Evolutionary conservation across 768 basidiomycete species (phyloP).

Genomic region (Pleurotus djamor): DNA sequence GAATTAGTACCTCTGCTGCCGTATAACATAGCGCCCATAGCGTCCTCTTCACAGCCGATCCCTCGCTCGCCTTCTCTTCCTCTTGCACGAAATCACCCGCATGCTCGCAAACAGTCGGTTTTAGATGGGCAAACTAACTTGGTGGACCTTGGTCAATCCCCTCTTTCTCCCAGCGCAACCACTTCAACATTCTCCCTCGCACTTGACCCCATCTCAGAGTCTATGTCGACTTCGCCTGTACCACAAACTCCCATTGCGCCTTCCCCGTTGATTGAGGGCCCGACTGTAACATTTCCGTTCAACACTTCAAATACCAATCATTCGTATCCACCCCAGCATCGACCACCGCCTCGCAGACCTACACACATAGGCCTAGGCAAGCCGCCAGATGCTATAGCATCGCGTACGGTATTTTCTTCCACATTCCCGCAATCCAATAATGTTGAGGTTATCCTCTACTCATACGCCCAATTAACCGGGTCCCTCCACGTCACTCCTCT

Average conservation of each 20-base stretch:
- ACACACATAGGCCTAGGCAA: constrained; percentile 48
- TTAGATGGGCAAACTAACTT: constrained; percentile 44
- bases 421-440: constrained; percentile 45
- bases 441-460: constrained; percentile 76
- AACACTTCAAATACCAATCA: constrained; percentile 8
- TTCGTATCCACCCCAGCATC: constrained; percentile 10
- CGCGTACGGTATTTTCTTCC: constrained; percentile 40
- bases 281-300: constrained; percentile 18
- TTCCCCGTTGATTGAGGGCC: constrained; percentile 12
- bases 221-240: constrained; percentile 32
- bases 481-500: constrained; percentile 56
- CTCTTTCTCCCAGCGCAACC: constrained; percentile 33
- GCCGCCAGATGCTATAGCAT: constrained; percentile 23
- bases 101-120: constrained; percentile 74
- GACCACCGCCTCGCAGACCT: constrained; percentile 26
- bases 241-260: constrained; percentile 26
- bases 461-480: constrained; percentile 81
- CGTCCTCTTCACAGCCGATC: constrained; percentile 25
- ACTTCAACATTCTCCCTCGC: constrained; percentile 45
- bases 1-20: not conserved
- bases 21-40: not conserved
- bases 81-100: constrained; percentile 63
- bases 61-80: constrained; percentile 50
- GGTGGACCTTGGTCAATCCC: constrained; percentile 25
- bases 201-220: constrained; percentile 47